Base-by-base conservation (phyloP, 495 filamentous ascomycete species). In the Trichoderma reesei region DNA sequence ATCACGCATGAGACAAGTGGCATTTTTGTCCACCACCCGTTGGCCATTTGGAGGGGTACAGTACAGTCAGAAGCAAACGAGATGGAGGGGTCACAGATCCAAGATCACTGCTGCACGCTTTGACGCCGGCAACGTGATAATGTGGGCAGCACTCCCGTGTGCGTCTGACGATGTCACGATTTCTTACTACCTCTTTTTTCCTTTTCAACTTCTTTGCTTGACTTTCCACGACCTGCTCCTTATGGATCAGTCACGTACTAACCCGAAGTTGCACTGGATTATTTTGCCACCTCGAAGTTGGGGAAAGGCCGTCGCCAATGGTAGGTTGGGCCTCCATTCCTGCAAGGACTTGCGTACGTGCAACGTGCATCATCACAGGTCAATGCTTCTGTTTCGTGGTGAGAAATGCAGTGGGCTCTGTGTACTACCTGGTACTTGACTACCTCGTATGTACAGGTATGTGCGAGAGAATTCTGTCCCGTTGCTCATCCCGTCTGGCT, bases 311-410 rank as follows among this genome's bases (percentile, higher is more conserved):
- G 34, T 31, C 4, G n/a, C 20, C 51, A 34, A 33, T 34, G 5
- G 51, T 8, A 9, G 20, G 18, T 31, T 56, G 26, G 51, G 51
- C 31, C 20, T 56, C 8, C 51, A 56, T 56, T 56, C 51, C 51
- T 56, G 51, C 51, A 11, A 34, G 51, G 26, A 56, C 51, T 56
- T 56, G 51, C 31, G 26, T 56, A 34, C 20, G 34, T 56, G 31
- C 11, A 56, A 34, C 51, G 51, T 56, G 51, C 51, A 56, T 56
- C 20, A 56, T 56, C n/a, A n/a, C 51, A 56, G 34, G 31, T 11
- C 42, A 46, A 46, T 56, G 51, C 10, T n/a, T 31, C n/a, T 56
- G 51, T 31, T 31, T 56, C 51, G 31, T 33, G 31, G 31, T 31
- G 51, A 10, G 26, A 18, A 20, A 33, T 11, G 2, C 10, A n/a